Evolutionary conservation across 75 land plant species (phyloP), one percentile per base, ranked within the genome.

Genomic region (Larix kaempferi): DNA sequence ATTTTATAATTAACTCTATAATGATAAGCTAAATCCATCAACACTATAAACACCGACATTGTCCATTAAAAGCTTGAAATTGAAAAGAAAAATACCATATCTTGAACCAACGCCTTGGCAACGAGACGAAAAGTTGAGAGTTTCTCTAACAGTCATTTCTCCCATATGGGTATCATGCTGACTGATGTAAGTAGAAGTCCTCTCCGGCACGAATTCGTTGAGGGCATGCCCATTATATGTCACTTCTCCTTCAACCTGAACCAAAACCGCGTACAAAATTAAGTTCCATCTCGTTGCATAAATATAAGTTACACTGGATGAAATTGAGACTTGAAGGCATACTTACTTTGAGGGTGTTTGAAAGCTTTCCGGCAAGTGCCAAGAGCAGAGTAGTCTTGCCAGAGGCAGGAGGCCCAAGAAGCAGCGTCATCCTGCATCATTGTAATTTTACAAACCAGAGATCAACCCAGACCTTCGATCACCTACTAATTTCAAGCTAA

Each of bases 351-450:
- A 92, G 78, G 39, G 77, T 63, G 35, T 78, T 27, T 14, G 75
- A 83, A 61, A 91, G 85, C 73, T 88, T 93, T 35, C 93, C 96
- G 3, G 96, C 86, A 71, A 93, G 80, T 35, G 90, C 90, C 71
- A 91, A 76, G 64, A 93, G 76, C 75, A 93, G 78, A 16, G 89
- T 89, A 22, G 91, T 91, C 69, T 93, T 93, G 29, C 96, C 96
- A 13, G 96, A 89, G 0, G 84, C 82, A 29, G 96, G 96, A 0
- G 96, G 96, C 0, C 96, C 96, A 41, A 93, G 76, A 58, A 93
- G 91, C 57, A 93, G 76, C 3, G 93, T 88, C 87, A 93, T 81
- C 69, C 96, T 93, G 78, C 44, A 84, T 49, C 64, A 22, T 49
- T 21, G n/a, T 33, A 41, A 49, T 49, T 49, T 23, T 16, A 52